These are phyloP conservation scores for Aspergillus udagawae DNA, from an alignment of 2,329 filamentous ascomycete species.

Conservation along the genomic window DNA sequence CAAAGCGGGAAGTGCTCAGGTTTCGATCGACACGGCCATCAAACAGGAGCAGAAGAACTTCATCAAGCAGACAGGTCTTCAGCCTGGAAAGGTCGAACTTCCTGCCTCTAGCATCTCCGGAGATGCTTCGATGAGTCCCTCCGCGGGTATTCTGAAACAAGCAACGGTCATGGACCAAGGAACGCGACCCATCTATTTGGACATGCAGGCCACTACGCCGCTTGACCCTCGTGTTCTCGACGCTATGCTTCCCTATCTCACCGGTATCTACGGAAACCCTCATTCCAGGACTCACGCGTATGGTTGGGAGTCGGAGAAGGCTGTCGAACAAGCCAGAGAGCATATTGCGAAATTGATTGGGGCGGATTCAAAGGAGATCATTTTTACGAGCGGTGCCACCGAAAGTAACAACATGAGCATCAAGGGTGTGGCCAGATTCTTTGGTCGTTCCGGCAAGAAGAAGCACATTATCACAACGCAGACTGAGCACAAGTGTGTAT, in stretches of 20 bases:
- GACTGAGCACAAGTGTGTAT: conserved; percentile 97
- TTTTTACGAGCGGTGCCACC: conserved; percentile 96
- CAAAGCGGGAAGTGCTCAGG: conserved; percentile 64
- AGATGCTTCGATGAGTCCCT: conserved; percentile 73
- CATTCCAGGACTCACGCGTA: conserved; percentile 97
- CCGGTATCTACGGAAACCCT: conserved; percentile 91
- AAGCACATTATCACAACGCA: conserved; percentile 97
- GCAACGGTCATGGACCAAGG: conserved; percentile 92
- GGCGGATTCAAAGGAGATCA: conserved; percentile 94
- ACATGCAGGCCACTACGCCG: conserved; percentile 97
- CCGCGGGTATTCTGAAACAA: conserved; percentile 79
- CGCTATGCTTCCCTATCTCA: conserved; percentile 92
- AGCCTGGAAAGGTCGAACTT: conserved; percentile 56
- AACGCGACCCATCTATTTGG: conserved; percentile 89
- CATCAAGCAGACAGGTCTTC: conserved; percentile 53
- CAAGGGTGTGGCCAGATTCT: conserved; percentile 95
- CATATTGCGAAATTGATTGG: conserved; percentile 85
- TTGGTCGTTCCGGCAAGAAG: conserved; percentile 90
- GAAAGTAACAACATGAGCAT: conserved; percentile 99
- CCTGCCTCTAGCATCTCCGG: conserved; percentile 55
- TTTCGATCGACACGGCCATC: conserved; percentile 78
- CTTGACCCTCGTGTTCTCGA: conserved; percentile 92
- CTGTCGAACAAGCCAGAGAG: conserved; percentile 78
- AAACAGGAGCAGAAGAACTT: conserved; percentile 83
- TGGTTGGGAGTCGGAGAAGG: conserved; percentile 96